A percentile compares a stretch with the other conserved stretches of the same genome.
Conservation (phyloP, 805 yeast genomes). For the Yarrowia osloensis region DNA sequence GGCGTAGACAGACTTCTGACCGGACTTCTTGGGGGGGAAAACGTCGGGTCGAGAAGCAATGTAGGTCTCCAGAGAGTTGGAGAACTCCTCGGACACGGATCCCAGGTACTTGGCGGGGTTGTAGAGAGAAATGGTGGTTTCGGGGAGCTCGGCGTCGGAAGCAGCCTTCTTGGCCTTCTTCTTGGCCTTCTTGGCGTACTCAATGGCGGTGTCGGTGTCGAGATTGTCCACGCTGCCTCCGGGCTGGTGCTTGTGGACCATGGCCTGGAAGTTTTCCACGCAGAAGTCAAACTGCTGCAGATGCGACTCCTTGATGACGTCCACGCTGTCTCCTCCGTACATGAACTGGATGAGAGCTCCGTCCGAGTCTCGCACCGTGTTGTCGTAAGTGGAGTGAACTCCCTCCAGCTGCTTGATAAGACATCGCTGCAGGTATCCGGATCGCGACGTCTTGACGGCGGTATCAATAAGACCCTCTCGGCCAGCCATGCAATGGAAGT, state of each 20-base stretch:
- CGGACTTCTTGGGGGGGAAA: constrained; percentile 53
- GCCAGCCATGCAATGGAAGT: constrained; percentile 99
- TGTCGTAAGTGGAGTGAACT: constrained; percentile 90
- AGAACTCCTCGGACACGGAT: constrained; percentile 87
- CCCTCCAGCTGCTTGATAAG: constrained; percentile 97
- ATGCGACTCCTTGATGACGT: constrained; percentile 91
- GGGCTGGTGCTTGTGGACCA: constrained; percentile 84
- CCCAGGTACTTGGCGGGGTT: constrained; percentile 92
- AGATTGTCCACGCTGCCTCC: constrained; percentile 67
- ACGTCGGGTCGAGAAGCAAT: constrained; percentile 56
- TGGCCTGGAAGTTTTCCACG: constrained; percentile 82
- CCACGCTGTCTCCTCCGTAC: constrained; percentile 97
- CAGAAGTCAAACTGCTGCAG: constrained; percentile 93
- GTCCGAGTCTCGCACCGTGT: constrained; percentile 92
- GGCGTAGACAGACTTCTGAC: constrained; percentile 32
- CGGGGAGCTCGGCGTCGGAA: constrained; percentile 52
- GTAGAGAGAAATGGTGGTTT: constrained; percentile 82
- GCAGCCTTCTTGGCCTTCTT: constrained; percentile 63
- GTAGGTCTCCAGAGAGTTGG: constrained; percentile 72
- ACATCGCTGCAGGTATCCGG: constrained; percentile 98
- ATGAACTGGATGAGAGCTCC: constrained; percentile 91
- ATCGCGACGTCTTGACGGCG: constrained; percentile 96
- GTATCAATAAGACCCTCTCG: constrained; percentile 99
- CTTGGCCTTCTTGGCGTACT: constrained; percentile 77
- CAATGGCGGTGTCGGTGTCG: constrained; percentile 79